Percentiles rank a stretch among this genome's conserved stretches.
These are phyloP conservation scores for Cydonia oblonga DNA, from an alignment of 331 rosid genomes.

Conservation along the genomic window DNA sequence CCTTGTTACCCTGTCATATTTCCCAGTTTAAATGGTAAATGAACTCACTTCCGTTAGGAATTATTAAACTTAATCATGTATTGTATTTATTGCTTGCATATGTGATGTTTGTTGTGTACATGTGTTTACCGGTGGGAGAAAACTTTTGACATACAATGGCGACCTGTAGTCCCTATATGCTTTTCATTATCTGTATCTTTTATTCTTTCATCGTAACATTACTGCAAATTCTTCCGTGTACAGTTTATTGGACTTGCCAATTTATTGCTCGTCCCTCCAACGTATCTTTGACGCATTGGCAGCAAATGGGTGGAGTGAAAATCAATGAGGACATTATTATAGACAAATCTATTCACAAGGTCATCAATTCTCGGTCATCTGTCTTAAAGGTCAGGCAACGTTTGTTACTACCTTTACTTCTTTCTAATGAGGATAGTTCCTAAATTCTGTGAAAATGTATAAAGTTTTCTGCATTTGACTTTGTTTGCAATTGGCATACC, in stretches of 20 bases:
- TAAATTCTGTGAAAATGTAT: neutral
- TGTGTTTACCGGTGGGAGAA: neutral
- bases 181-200: constrained; percentile 1
- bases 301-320: constrained; percentile 83
- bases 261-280: constrained; percentile 85
- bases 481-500: neutral
- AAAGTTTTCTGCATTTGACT: neutral
- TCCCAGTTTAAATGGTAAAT: constrained; percentile 88
- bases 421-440: constrained; percentile 4
- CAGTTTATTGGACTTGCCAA: constrained; percentile 98
- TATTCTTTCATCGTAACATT: neutral
- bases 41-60: neutral
- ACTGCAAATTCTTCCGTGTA: constrained; percentile 8
- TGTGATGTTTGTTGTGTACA: neutral
- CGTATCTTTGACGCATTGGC: constrained; percentile 80
- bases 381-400: constrained; percentile 58
- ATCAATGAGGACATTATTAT: constrained; percentile 74
- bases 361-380: constrained; percentile 81
- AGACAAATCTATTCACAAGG: constrained; percentile 75
- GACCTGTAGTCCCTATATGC: neutral
- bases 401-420: constrained; percentile 2
- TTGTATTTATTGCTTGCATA: neutral
- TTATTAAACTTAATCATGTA: neutral
- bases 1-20: constrained; percentile 98
- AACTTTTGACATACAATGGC: neutral